Base-by-base conservation (phyloP, 2,329 filamentous ascomycete species). In the Teratosphaeria epicoccoides region DNA sequence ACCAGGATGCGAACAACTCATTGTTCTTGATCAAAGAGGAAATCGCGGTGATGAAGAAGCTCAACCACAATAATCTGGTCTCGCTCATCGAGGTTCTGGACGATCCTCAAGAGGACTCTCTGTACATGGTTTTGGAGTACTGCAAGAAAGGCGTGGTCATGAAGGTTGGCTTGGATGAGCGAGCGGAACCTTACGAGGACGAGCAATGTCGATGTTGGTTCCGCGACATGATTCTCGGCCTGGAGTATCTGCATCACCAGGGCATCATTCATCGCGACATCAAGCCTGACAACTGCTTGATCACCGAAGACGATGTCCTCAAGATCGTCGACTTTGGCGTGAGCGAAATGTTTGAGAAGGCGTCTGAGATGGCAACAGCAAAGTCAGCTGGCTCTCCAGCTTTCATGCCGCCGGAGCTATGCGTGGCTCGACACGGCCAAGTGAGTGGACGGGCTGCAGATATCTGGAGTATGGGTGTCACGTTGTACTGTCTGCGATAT, bases 291-390 rank as follows among this genome's bases (percentile, higher is more conserved):
- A 98, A 98, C 61, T 84, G 95, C 49, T 78, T 98, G 6, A 74
- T 98, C 37, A 95, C 89, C 0, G 80, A 84, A 29, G 90, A 96
- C 51, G 86, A 97, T 62, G 83, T 95, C n/a, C 79, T 98, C 49
- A 98, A 97, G 68, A 85, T 98, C 58, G 89, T 95, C 49, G 93
- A 97, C 68, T 98, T 98, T 75, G 93, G 93, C n/a, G 93, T 97
- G 6, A 97, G 91, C 1, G 91, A 98, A 66, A 96, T 98, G 83
- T 98, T 98, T 61, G 85, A 91, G 65, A 95, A 94, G 67, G 76
- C 85, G 52, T 81, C 79, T 1, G 79, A 88, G 45, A 97, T 97
- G 93, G 83, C 82, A 66, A 95, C 88, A 0, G 83, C 85, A 53
- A 98, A 97, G 70, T 91, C 89, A 3, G 90, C 90, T 10, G 93